phyloP scores from a whole-genome alignment of 345 rosid genomes.

The Capsella bursapastoris region DNA sequence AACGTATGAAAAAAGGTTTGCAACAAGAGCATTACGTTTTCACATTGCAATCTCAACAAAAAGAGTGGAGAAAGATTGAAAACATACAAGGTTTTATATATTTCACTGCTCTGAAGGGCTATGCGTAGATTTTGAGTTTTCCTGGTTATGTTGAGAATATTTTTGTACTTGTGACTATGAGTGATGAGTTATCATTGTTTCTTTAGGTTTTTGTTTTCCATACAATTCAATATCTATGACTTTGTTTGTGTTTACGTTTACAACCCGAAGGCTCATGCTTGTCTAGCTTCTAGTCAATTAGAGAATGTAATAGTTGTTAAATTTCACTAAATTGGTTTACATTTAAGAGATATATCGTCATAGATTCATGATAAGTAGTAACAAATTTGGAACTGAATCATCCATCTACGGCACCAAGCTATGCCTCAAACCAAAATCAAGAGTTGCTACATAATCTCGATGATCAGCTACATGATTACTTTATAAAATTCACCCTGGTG shows the following conservation, averaged over 20 bases:
- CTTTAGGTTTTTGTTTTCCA: no score
- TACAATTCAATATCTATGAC: no score
- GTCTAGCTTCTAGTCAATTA: no score
- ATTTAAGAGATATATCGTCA: background rate
- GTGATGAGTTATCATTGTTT: background rate
- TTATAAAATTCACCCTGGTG: no score
- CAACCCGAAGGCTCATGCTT: no score
- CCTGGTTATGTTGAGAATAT: conserved; percentile 25
- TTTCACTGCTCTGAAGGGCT: background rate
- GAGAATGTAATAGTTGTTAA: background rate
- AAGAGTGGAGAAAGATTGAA: conserved; percentile 4
- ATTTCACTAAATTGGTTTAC: background rate
- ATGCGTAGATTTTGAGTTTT: background rate
- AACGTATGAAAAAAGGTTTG: background rate
- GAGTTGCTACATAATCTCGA: no score
- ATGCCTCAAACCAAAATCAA: no score
- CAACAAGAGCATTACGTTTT: background rate
- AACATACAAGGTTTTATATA: background rate
- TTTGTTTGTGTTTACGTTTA: background rate
- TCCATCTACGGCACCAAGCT: no score
- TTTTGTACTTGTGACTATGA: background rate
- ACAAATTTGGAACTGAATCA: no score
- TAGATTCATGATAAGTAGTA: background rate
- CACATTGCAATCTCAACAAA: background rate
- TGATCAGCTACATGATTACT: no score